Base-by-base conservation (phyloP, 495 filamentous ascomycete genomes). In the Aspergillus mulundensis region DNA sequence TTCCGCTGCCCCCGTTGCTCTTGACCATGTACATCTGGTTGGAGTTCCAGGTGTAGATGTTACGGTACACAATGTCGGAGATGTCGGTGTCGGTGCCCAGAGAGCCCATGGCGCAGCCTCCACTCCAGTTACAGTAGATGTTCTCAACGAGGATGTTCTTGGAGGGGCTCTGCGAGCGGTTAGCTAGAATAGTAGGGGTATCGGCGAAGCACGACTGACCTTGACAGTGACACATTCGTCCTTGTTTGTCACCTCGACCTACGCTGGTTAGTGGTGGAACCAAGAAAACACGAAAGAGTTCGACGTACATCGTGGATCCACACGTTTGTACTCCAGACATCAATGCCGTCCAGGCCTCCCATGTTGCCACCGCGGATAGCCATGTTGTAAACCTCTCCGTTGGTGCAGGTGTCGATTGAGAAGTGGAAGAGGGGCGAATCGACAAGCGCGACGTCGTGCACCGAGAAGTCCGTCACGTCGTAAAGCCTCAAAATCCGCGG, bases 21-120 rank as follows among this genome's bases (percentile, higher is more conserved):
- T 85, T 86, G 69, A 86, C 79, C 80, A 86, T 80, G 60, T 80
- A 73, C 81, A 84, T 84, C 60, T 84, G 79, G 66, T 82, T 85
- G 21, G 75, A 76, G 25, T 72, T 64, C 66, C 74, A 75, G 50
- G 77, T 77, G 65, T 83, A 80, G 54, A 82, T 63, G 62, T 80
- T 75, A 16, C 74, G 69, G 63, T 79, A 80, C n/a, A 64, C 63
- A 53, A 82, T 71, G 39, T 74, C 71, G 32, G 67, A 70, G 60
- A 83, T 77, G 41, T 69, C 49, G n/a, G 59, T 66, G 40, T 64
- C 69, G 5, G 63, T 61, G 1, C 57, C 54, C 8, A 82, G 65
- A 11, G 76, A 82, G 24, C 78, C 81, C 56, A 81, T 79, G 10
- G 76, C 77, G 62, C 77, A 79, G 4, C 80, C 80, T 23, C 79